phyloP scores from a whole-genome alignment of 2,329 filamentous ascomycete species.

The Colletotrichum lini region DNA sequence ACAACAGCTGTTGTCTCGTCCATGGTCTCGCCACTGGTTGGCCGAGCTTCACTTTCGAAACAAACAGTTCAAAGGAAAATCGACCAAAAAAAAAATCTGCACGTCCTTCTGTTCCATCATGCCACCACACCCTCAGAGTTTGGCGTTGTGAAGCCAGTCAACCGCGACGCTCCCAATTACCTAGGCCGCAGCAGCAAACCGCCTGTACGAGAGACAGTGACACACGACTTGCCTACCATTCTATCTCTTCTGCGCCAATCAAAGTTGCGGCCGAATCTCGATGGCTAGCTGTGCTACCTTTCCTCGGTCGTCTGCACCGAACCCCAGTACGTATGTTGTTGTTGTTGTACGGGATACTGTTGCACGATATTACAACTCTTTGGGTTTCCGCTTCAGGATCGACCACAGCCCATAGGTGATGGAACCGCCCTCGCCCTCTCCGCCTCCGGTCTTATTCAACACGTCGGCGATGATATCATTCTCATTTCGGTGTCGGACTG shows the following conservation, averaged over 20 bases:
- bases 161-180: conserved; percentile 37
- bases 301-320: neutral
- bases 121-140: conserved; percentile 31
- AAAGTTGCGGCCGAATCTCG: conserved; percentile 8
- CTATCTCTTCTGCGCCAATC: conserved; percentile 5
- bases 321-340: too few relatives aligned
- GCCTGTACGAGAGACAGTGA: conserved; percentile 23
- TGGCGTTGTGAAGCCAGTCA: conserved; percentile 25
- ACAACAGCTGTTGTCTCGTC: conserved; percentile 39
- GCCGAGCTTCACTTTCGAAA: conserved; percentile 15
- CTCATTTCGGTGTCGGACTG: conserved; percentile 24
- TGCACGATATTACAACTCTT: neutral
- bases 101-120: conserved; percentile 30
- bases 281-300: conserved; percentile 5
- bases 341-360: too few relatives aligned
- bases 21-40: conserved; percentile 31
- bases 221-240: conserved; percentile 10
- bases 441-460: neutral
- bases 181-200: conserved; percentile 24
- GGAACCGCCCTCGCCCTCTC: neutral
- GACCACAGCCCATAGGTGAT: neutral
- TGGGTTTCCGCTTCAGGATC: neutral
- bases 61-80: neutral
- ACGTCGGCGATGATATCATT: conserved; percentile 30
- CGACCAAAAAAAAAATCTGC: conserved; percentile 4